These are phyloP conservation scores for Thielaviopsis punctulata DNA, from an alignment of 2,329 filamentous ascomycete genomes.

Conservation along the genomic window DNA sequence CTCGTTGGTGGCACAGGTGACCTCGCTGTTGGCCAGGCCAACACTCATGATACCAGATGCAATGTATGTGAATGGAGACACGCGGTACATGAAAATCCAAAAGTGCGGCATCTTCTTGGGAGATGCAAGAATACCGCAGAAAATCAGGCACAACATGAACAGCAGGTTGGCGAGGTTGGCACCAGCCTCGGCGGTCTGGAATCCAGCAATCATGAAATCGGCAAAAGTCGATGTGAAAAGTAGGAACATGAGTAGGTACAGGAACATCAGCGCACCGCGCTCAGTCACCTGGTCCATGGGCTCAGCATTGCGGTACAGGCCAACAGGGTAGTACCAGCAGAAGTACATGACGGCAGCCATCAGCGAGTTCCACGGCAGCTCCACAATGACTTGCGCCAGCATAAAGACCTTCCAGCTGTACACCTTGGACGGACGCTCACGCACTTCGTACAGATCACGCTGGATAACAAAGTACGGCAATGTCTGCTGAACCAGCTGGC, in stretches of 20 bases:
- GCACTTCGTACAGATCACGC: slow-evolving; percentile 66
- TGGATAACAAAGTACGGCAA: slow-evolving; percentile 80
- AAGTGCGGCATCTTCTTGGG: slow-evolving; percentile 49
- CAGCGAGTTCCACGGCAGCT: slow-evolving; percentile 69
- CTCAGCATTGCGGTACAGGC: slow-evolving; percentile 53
- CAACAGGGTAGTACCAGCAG: slow-evolving; percentile 75
- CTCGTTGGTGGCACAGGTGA: slow-evolving; percentile 55
- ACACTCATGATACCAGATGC: slow-evolving; percentile 54
- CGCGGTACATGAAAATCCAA: slow-evolving; percentile 73
- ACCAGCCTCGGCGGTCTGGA: slow-evolving; percentile 57
- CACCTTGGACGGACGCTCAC: slow-evolving; percentile 67
- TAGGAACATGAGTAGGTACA: slow-evolving; percentile 59
- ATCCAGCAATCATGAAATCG: slow-evolving; percentile 57
- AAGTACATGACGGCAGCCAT: slow-evolving; percentile 63
- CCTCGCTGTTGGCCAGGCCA: slow-evolving; percentile 48
- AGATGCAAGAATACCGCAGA: slow-evolving; percentile 56
- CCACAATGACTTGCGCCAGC: slow-evolving; percentile 65
- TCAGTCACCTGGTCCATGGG: slow-evolving; percentile 42
- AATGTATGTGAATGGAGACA: slow-evolving; percentile 71
- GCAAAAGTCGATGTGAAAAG: slow-evolving; percentile 71
- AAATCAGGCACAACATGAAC: slow-evolving; percentile 57
- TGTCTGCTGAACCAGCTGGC: slow-evolving; percentile 59
- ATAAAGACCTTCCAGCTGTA: slow-evolving; percentile 80
- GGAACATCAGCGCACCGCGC: slow-evolving; percentile 63
- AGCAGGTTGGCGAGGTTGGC: slow-evolving; percentile 60